phyloP scores from a whole-genome alignment of 768 basidiomycete genomes.

The Polyporus arcularius region DNA sequence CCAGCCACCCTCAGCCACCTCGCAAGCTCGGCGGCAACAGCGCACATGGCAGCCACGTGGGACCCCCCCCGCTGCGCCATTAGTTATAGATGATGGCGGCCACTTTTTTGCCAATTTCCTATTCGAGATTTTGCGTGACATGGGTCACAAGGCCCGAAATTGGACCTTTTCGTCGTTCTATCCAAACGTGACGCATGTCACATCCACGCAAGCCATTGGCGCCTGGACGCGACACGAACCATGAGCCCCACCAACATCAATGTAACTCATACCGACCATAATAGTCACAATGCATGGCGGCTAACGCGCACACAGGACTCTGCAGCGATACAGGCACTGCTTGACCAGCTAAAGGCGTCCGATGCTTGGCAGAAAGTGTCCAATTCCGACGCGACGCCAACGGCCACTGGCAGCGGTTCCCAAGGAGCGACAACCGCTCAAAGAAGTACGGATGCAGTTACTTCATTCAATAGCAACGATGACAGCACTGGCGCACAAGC shows the following conservation, averaged over 20 bases:
- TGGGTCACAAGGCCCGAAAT: background rate
- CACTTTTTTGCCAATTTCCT: no score
- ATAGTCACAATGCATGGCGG: background rate
- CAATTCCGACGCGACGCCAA: conserved; percentile 6
- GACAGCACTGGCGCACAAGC: background rate
- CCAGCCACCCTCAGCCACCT: background rate
- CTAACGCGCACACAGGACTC: conserved; percentile 50
- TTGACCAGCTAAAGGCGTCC: conserved; percentile 68
- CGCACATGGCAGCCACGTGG: background rate
- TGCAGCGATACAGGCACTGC: conserved; percentile 63
- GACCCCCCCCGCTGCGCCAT: no score
- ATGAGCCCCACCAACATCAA: conserved; percentile 62
- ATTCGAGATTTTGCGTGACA: background rate
- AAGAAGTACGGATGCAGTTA: background rate
- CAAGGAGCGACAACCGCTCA: background rate
- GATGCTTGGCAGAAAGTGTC: conserved; percentile 65
- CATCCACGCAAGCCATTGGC: conserved; percentile 5
- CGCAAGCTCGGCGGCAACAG: background rate
- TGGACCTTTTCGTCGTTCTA: conserved; percentile 1
- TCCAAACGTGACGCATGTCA: conserved; percentile 6
- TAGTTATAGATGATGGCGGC: no score
- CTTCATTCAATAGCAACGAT: background rate
- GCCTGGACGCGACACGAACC: conserved; percentile 4
- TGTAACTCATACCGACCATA: conserved; percentile 34
- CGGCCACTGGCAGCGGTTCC: background rate